Evolutionary conservation across 495 filamentous ascomycete genomes (phyloP).

Genomic region (Acidomyces sp.): DNA sequence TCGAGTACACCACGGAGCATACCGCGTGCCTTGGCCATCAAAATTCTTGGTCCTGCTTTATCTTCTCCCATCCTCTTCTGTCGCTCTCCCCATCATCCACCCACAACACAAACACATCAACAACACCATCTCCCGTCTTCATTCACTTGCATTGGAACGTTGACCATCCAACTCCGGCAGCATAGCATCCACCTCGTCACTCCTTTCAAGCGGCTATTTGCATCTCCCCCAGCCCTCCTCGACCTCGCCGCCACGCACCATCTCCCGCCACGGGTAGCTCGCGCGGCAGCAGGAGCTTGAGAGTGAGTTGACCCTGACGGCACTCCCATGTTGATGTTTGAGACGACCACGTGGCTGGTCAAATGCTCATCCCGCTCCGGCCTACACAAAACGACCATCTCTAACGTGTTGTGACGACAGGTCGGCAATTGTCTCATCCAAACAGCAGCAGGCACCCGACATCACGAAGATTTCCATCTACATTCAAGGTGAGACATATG

Average conservation of each 20-base stretch:
- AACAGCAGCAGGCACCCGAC: too few species aligned
- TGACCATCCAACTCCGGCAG: constrained; percentile 9
- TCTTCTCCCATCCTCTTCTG: constrained; percentile 6
- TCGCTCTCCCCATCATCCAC: constrained; percentile 20
- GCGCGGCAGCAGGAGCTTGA: not conserved
- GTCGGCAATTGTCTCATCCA: too few species aligned
- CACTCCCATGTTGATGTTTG: not conserved
- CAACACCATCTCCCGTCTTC: constrained; percentile 15
- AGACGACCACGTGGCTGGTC: not conserved
- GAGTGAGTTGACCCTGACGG: not conserved
- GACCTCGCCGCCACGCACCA: constrained; percentile 9
- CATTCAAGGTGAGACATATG: too few species aligned
- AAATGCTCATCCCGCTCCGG: not conserved
- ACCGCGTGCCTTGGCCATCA: not conserved
- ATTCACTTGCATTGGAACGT: constrained; percentile 18
- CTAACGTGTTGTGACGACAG: too few species aligned
- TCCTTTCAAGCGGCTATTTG: constrained; percentile 15
- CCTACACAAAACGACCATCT: not conserved
- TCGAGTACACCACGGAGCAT: not conserved
- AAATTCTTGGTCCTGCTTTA: not conserved
- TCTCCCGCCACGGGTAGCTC: constrained; percentile 8
- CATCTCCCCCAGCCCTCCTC: constrained; percentile 7
- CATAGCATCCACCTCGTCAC: constrained; percentile 16
- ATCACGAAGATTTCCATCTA: too few species aligned
- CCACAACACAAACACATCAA: constrained; percentile 3